Base-by-base conservation (phyloP, 495 filamentous ascomycete species). In the Xylaria castorea region DNA sequence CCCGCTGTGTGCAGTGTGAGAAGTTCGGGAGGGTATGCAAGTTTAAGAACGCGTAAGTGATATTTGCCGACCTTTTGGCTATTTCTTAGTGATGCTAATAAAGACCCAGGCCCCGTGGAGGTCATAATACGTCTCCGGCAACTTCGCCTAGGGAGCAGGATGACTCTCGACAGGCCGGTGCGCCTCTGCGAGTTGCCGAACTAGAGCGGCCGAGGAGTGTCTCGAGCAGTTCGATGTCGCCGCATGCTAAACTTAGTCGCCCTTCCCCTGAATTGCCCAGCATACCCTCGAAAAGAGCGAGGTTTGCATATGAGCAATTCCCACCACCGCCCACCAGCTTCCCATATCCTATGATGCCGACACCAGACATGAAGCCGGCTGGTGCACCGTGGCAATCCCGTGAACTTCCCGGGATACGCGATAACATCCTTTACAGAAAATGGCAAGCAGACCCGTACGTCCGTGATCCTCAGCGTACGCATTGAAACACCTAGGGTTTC, bases 1-100 rank as follows among this genome's bases (percentile, higher is more conserved):
- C 92, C 40, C 91, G 92, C 71, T 97, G 94, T 76, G 89, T 93
- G 68, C 94, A 97, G 78, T 97, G 94, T 79, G 92, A 95, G 77
- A 97, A 97, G 81, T 93, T 93, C 75, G 92, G 93, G 25, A 87
- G 92, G 61, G 87, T 91, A 36, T 97, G 94, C 89, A 89, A 92
- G 79, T 95, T 94, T 78, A 92, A 93, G 81, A 94, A 92, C 82
- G 92, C 92, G 93, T 95, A 87, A 91, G 93, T 91, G 38, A 50
- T n/a, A n/a, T n/a, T n/a, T 9, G 27, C 53, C 6, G 11, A 48
- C 14, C 22, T 18, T 27, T 34, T 27, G 51, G n/a, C 50, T 40
- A 38, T 58, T 48, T 7, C n/a, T 16, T 30, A 22, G 70, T 58
- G 53, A 30, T 76, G 34, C 79, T 75, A 76, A 80, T 12, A 65